Percentiles rank a stretch among this genome's conserved stretches.
Conservation (phyloP, 306 rosid genomes). For the Gastrolobium bilobum region DNA sequence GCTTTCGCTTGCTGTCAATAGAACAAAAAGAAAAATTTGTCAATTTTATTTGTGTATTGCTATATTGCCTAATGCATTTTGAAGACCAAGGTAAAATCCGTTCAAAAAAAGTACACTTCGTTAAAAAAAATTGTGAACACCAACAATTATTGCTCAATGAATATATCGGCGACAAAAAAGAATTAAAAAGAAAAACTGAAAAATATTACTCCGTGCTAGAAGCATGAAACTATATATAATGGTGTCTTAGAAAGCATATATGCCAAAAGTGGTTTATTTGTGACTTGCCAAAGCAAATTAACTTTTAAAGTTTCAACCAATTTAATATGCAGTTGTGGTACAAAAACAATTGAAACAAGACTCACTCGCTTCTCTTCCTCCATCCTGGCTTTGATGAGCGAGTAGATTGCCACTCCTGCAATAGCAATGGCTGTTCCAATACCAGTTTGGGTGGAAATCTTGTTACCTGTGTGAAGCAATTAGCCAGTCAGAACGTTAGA, state of each 20-base stretch:
- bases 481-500: slow-evolving; percentile 31
- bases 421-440: slow-evolving; percentile 91
- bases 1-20: slow-evolving; percentile 76
- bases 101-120: not conserved
- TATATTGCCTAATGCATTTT: not conserved
- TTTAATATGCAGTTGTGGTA: not conserved
- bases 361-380: slow-evolving; percentile 99
- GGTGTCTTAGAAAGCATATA: not conserved
- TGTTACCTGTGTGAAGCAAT: slow-evolving; percentile 72
- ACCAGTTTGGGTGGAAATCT: slow-evolving; percentile 95
- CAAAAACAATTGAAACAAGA: slow-evolving; percentile 33
- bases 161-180: not conserved
- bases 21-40: not conserved
- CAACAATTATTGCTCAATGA: not conserved
- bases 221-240: not conserved
- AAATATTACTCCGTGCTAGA: not conserved
- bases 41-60: slow-evolving; percentile 7
- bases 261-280: not conserved
- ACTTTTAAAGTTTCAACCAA: not conserved
- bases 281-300: not conserved
- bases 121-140: not conserved
- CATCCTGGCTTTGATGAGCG: slow-evolving; percentile 82
- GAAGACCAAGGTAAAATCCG: not conserved
- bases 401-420: slow-evolving; percentile 91
- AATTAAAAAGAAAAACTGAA: not conserved